Conservation (phyloP, 1,284 basidiomycete genomes). For the Tylopilus sp. region DNA sequence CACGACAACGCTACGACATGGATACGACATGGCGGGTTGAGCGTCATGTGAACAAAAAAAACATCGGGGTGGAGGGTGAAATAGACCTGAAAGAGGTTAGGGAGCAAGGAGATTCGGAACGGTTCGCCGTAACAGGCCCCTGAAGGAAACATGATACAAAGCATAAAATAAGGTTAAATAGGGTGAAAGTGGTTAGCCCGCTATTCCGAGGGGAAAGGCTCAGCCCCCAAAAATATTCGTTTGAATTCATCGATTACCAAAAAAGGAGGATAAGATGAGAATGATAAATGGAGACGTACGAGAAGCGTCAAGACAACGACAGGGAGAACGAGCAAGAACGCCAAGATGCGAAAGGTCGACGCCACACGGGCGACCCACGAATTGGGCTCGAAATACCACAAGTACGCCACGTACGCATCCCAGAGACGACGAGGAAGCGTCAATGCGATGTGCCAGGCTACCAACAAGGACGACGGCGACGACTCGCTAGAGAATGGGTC, state of each 20-base stretch:
- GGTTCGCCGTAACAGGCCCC: constrained; percentile 9
- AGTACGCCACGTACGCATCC: constrained; percentile 55
- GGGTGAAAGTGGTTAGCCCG: constrained; percentile 1
- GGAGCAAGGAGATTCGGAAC: constrained; percentile 8
- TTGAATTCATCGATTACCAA: constrained; percentile 17
- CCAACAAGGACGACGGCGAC: constrained; percentile 4
- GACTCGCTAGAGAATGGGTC: not conserved
- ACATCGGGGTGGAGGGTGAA: constrained; percentile 7
- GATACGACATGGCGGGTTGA: constrained; percentile 2
- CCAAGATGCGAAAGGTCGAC: constrained; percentile 60
- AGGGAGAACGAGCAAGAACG: constrained; percentile 59
- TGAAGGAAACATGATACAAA: not conserved
- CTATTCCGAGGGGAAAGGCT: not conserved
- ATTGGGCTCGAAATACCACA: constrained; percentile 56
- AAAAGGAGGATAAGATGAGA: constrained; percentile 5
- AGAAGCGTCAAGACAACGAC: constrained; percentile 61
- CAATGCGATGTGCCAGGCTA: constrained; percentile 9
- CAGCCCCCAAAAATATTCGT: constrained; percentile 3
- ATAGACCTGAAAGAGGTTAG: not conserved
- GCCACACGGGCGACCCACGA: constrained; percentile 70
- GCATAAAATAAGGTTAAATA: constrained; percentile 6
- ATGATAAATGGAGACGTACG: constrained; percentile 39
- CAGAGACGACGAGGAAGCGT: constrained; percentile 37
- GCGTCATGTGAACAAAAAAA: constrained; percentile 6
- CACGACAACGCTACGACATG: constrained; percentile 3